Base-by-base conservation (phyloP, 257 asterid genomes). In the Solanum habrochaites region DNA sequence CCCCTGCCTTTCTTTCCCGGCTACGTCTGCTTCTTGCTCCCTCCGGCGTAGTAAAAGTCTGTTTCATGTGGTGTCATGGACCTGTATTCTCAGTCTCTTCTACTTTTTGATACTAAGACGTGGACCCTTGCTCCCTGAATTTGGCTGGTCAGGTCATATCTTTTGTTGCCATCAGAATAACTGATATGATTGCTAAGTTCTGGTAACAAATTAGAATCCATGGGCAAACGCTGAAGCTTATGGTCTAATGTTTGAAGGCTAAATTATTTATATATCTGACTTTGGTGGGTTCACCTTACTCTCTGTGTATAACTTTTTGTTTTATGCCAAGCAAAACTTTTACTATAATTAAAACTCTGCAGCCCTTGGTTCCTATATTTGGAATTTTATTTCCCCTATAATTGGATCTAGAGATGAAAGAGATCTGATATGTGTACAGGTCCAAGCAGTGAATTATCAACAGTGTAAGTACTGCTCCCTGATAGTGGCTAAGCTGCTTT, bases 391-490 rank as follows among this genome's bases (percentile, higher is more conserved):
- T 62, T 87, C 77, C 71, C 39, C 71, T 85, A 83, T 69, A 64
- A 25, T 81, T 58, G 88, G 77, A 73, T 40, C 72, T 88, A 86
- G 83, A 49, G 88, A 39, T 60, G 60, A 67, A 77, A 86, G 78
- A 88, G 85, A 86, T 87, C 87, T 85, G 75, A 83, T 77, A 73
- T 83, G 47, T 85, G 81, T 82, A 87, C 75, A 56, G 78, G 67
- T 89, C 69, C 89, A 83, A 87, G 89, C 89, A 42, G 85, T 86
- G 86, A 85, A 87, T 66, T 75, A 67, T 80, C 52, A 31, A 71
- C 78, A 21, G 58, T 77, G 89, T 87, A 80, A 89, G 87, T 90
- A 27, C 72, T 83, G 39, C 77, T 43, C 75, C 78, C 66, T 64
- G 60, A 27, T 77, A 14, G 21, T 23, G 20, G 80, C 25, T 78